phyloP scores from a whole-genome alignment of 176 grass and related monocot species.

The Thinopyrum elongatum region DNA sequence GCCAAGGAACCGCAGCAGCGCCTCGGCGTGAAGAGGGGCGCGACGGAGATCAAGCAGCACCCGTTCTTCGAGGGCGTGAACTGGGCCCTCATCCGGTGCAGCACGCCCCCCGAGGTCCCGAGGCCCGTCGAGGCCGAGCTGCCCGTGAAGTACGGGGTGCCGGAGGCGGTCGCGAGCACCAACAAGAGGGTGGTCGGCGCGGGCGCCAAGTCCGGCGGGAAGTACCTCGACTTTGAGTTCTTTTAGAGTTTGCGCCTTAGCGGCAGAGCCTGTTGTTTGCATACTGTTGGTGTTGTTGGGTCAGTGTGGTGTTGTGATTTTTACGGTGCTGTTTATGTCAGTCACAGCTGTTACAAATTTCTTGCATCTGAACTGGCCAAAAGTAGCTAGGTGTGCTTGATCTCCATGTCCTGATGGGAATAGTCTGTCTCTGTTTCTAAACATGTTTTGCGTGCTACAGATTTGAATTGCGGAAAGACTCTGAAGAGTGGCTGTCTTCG shows the following conservation, averaged over 20 bases:
- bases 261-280: constrained; percentile 23
- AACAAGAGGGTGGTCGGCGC: constrained; percentile 62
- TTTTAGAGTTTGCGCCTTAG: constrained; percentile 55
- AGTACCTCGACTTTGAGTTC: constrained; percentile 97
- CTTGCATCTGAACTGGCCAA: constrained; percentile 26
- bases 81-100: constrained; percentile 95
- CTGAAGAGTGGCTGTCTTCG: neutral
- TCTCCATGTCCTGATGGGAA: neutral
- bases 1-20: constrained; percentile 93
- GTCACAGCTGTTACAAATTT: constrained; percentile 1
- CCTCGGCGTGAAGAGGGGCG: constrained; percentile 81
- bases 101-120: constrained; percentile 83
- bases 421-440: neutral
- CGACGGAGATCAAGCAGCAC: constrained; percentile 96
- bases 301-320: constrained; percentile 40
- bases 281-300: constrained; percentile 12
- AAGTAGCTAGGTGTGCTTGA: constrained; percentile 25
- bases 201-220: constrained; percentile 60
- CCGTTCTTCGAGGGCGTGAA: constrained; percentile 91
- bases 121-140: constrained; percentile 63
- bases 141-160: constrained; percentile 53
- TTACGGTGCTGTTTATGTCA: constrained; percentile 22
- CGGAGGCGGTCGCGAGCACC: constrained; percentile 44
- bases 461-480: neutral
- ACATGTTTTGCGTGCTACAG: neutral